Evolutionary conservation across 805 yeast genomes (phyloP).

Genomic region (Zygotorulaspora sp.): DNA sequence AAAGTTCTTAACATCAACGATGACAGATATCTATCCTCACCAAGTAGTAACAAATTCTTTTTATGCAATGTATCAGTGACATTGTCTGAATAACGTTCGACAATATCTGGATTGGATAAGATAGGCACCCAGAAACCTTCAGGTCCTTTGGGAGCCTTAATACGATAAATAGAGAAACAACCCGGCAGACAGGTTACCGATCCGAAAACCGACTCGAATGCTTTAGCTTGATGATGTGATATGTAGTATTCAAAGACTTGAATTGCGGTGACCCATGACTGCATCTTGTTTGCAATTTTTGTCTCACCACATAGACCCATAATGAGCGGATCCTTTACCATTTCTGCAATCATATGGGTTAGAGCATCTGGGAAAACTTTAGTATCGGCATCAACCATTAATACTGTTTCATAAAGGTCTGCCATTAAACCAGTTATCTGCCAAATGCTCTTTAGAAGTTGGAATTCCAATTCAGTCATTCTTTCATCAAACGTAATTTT

Average conservation of each 20-base stretch:
- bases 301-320: constrained; percentile 98
- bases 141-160: constrained; percentile 79
- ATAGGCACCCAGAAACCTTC: constrained; percentile 90
- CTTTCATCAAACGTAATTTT: constrained; percentile 86
- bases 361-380: constrained; percentile 80
- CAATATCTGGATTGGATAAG: constrained; percentile 87
- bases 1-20: constrained; percentile 83
- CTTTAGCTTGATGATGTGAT: constrained; percentile 91
- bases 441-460: constrained; percentile 70
- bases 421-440: constrained; percentile 81
- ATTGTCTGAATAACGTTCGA: constrained; percentile 84
- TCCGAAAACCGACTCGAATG: constrained; percentile 92
- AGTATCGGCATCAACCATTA: constrained; percentile 96
- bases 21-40: constrained; percentile 85
- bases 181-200: constrained; percentile 95
- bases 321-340: constrained; percentile 78
- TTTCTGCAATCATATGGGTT: constrained; percentile 85
- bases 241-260: constrained; percentile 92
- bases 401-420: constrained; percentile 69
- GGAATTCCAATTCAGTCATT: constrained; percentile 87
- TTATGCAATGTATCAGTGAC: constrained; percentile 78
- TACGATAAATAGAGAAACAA: constrained; percentile 87
- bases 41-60: constrained; percentile 77
- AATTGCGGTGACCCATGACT: constrained; percentile 86
- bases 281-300: constrained; percentile 75